phyloP scores from a whole-genome alignment of 129 eudicot species.

The Helianthus tuberosus region DNA sequence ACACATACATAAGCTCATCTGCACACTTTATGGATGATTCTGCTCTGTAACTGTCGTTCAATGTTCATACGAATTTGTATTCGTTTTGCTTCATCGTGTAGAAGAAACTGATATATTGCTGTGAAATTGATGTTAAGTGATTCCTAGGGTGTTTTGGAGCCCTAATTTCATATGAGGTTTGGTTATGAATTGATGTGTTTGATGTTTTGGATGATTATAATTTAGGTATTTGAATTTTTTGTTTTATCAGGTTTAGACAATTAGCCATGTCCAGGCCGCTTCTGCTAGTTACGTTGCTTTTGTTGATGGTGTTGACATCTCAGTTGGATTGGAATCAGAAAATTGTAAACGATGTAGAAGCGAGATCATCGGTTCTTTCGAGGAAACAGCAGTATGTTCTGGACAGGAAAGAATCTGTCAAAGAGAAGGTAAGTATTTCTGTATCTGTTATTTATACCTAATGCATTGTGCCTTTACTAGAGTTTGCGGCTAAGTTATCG shows the following conservation, averaged over 20 bases:
- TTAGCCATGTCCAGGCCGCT: constrained; percentile 38
- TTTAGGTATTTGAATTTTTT: constrained; percentile 6
- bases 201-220: neutral
- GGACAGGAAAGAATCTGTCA: constrained; percentile 32
- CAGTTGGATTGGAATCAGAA: constrained; percentile 45
- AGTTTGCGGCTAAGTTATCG: neutral
- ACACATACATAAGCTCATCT: too few relatives aligned
- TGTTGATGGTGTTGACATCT: constrained; percentile 41
- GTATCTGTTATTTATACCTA: neutral
- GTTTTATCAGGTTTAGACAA: neutral
- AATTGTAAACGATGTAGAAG: constrained; percentile 35
- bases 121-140: constrained; percentile 2
- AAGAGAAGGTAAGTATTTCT: constrained; percentile 40
- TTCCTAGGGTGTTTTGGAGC: constrained; percentile 13
- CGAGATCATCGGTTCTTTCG: constrained; percentile 27
- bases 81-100: neutral
- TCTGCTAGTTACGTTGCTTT: constrained; percentile 36
- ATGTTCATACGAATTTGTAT: neutral
- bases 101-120: neutral
- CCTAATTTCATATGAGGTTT: neutral
- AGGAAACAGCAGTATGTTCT: constrained; percentile 36
- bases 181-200: neutral
- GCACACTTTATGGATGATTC: neutral
- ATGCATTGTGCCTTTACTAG: neutral
- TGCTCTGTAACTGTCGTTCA: constrained; percentile 3